Base-by-base conservation (phyloP, 2,329 filamentous ascomycete species). In the Aureobasidium sp. region DNA sequence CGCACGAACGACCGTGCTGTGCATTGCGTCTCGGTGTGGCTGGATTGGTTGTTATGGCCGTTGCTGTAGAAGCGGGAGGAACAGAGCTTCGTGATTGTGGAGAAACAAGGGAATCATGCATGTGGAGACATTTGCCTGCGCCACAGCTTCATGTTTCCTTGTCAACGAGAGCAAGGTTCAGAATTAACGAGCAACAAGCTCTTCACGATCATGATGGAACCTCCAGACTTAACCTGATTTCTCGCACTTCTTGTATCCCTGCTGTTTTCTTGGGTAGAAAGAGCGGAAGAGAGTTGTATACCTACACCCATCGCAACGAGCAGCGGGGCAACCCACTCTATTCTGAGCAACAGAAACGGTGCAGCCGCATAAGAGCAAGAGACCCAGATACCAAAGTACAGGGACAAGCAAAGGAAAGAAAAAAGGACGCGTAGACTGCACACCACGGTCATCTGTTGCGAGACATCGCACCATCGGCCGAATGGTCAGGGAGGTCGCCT, bases 261-360 rank as follows among this genome's bases (percentile, higher is more conserved):
- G 25, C 27, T 48, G n/a, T 15, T 48, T 14, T 4, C 9, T 1
- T 17, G 11, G 15, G 22, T 11, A 0, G 11, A 27, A 20, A 29
- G 44, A 27, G 17, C 6, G 34, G 14, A 8, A 39, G 15, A 20
- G 31, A n/a, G 12, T 51, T 15, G 47, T n/a, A n/a, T 34, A 34
- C 31, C 22, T 5, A 47, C 7, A 17, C 14, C 7, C 44, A n/a
- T 47, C 25, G 44, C 44, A 17, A 48, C 25, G 31, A 31, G 25
- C 45, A 25, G 49, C 36, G 20, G 31, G 20, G 27, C 9, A 39
- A 29, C 37, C 36, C 7, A 41, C 45, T 55, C 51, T 55, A 55
- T 55, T 55, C 51, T 55, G 11, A 42, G 51, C 22, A 29, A n/a
- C 51, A 52, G 49, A 37, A 55, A 55, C 51, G 51, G 51, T 55